These are phyloP conservation scores for Penicillium sp. DNA, from an alignment of 2,329 filamentous ascomycete species.

Conservation along the genomic window DNA sequence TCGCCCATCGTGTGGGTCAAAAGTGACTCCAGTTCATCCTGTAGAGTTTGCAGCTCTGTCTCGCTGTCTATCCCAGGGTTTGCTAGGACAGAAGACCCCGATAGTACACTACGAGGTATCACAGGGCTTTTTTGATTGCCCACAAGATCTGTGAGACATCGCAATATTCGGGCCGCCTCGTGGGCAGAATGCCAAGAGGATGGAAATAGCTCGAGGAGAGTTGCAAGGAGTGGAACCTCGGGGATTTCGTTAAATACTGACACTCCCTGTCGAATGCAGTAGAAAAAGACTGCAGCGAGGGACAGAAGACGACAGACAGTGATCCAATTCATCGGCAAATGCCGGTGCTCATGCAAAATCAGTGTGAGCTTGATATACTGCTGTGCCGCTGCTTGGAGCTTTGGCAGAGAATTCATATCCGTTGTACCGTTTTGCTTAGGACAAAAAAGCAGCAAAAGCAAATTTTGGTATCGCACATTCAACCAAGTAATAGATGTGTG, in stretches of 20 bases:
- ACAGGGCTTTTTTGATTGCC: background rate
- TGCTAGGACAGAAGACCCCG: background rate
- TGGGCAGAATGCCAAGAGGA: background rate
- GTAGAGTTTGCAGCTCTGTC: background rate
- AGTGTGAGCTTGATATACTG: constrained; percentile 48
- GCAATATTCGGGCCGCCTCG: background rate
- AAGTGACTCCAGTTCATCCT: background rate
- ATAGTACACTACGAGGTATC: background rate
- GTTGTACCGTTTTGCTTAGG: constrained; percentile 34
- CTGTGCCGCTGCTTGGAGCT: constrained; percentile 43
- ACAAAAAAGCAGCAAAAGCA: constrained; percentile 46
- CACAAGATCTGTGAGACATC: background rate
- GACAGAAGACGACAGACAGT: constrained; percentile 39
- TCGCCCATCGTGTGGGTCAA: background rate
- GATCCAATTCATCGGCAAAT: constrained; percentile 47
- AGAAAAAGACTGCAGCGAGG: constrained; percentile 10
- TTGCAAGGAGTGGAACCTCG: background rate
- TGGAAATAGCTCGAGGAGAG: background rate
- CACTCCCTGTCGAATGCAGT: background rate
- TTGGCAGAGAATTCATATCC: constrained; percentile 24
- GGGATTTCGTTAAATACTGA: background rate
- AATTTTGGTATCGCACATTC: constrained; percentile 47
- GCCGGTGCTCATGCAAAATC: constrained; percentile 46
- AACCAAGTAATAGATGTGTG: constrained; percentile 50
- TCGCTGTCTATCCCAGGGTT: background rate